These are phyloP conservation scores for Pleurotus djamor DNA, from an alignment of 768 basidiomycete species.

Conservation along the genomic window DNA sequence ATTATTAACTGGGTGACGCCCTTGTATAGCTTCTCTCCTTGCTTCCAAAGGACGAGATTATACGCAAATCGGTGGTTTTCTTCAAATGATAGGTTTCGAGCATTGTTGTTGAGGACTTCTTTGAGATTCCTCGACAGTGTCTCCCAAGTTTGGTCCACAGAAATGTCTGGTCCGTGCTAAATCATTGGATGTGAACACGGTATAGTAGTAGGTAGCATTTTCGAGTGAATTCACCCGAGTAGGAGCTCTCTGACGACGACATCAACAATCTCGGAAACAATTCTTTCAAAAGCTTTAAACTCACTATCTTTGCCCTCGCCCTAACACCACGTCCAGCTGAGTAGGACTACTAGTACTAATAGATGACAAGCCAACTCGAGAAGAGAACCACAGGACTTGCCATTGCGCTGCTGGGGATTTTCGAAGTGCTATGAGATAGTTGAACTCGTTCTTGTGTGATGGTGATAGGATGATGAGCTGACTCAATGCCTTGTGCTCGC, in stretches of 20 bases:
- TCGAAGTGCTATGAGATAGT: background rate
- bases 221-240: background rate
- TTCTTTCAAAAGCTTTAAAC: background rate
- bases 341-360: background rate
- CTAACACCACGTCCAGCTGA: slow-evolving; percentile 1
- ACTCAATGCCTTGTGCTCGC: too few relatives aligned
- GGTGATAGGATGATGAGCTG: too few relatives aligned
- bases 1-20: slow-evolving; percentile 78
- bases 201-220: background rate
- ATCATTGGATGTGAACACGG: background rate
- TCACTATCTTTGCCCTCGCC: background rate
- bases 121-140: slow-evolving; percentile 82
- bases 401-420: background rate
- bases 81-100: slow-evolving; percentile 84
- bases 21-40: slow-evolving; percentile 83
- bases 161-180: slow-evolving; percentile 72
- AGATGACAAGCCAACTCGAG: slow-evolving; percentile 2
- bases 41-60: slow-evolving; percentile 88
- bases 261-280: too few relatives aligned
- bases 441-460: background rate
- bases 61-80: slow-evolving; percentile 94
- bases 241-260: background rate
- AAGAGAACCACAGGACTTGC: background rate
- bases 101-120: slow-evolving; percentile 95
- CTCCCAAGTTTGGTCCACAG: slow-evolving; percentile 83